Base-by-base conservation (phyloP, 2,329 filamentous ascomycete genomes). In the Calonectria multiphialidica region DNA sequence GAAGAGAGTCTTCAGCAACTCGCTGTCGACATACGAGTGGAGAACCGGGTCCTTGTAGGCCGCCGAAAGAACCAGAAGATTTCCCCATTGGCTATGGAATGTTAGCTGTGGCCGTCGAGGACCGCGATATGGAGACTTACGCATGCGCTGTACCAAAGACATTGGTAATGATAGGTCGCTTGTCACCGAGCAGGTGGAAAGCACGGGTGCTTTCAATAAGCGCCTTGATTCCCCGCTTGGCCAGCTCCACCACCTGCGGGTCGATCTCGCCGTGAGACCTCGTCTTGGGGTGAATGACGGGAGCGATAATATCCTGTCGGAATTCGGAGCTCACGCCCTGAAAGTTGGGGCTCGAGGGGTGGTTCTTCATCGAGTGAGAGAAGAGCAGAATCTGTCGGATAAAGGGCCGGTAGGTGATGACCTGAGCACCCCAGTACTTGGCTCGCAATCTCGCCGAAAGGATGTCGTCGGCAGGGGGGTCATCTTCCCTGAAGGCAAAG, bases 101-200 rank as follows among this genome's bases (percentile, higher is more conserved):
- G 53, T 80, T 55, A 80, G 78, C 55, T 44, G 16, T 44, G 3
- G 1, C n/a, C 28, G 12, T 5, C 15, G 25, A 37, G 13, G 40
- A 12, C n/a, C 15, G 21, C 8, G 3, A 12, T 28, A 12, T 10
- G 8, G 42, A 15, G 64, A 91, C 95, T 91, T 94, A 98, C 94
- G 96, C 96, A 88, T 98, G 96, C 74, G 95, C 94, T 21, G 96
- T 98, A 65, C 96, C 96, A 84, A 98, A 98, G 28, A 98, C 93
- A 79, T 98, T 98, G n/a, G 96, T 98, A 68, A 98, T 92, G 64
- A 98, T 93, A 10, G 94, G 91, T 35, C 95, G 90, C 73, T 90
- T 84, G n/a, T 86, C 84, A 18, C 90, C 87, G 30, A 94, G 87
- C 2, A 88, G 87, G 74, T 93, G 88, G 81, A 98, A 98, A 1